A percentile compares a stretch with the other conserved stretches of the same genome.
Conservation (phyloP, 441 rosid species). For the Jatropha multifida region DNA sequence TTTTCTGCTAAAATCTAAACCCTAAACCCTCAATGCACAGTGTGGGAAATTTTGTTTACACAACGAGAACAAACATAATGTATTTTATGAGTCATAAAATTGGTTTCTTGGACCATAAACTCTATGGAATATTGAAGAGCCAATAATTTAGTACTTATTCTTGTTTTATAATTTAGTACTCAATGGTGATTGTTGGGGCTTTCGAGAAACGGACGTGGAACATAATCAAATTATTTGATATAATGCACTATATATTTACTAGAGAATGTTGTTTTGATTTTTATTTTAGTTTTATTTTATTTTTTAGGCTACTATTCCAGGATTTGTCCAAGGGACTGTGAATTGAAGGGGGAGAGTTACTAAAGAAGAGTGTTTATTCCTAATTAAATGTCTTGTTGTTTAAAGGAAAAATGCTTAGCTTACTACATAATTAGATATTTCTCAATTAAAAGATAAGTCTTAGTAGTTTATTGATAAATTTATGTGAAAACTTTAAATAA, state of each 20-base stretch:
- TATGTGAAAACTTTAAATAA: no score
- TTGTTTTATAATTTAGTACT: not conserved
- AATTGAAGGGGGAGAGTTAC: conserved; percentile 59
- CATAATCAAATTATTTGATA: not conserved
- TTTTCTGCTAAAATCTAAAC: not conserved
- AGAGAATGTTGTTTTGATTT: not conserved
- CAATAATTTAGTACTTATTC: not conserved
- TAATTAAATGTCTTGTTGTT: no score
- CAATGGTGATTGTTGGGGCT: not conserved
- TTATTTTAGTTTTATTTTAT: not conserved
- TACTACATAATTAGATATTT: no score
- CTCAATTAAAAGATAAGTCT: no score
- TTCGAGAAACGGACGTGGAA: not conserved
- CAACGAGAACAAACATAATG: not conserved
- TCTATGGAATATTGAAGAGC: not conserved
- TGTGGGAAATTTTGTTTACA: not conserved
- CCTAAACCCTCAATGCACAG: not conserved
- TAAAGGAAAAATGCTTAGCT: no score
- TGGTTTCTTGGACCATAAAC: not conserved
- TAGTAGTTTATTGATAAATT: no score
- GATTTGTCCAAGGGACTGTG: conserved; percentile 78
- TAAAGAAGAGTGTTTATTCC: conserved; percentile 55
- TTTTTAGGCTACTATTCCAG: conserved; percentile 78
- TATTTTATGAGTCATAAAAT: not conserved
- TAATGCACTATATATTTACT: not conserved